phyloP scores from a whole-genome alignment of 2,329 filamentous ascomycete genomes.

The Ambrosiella cleistominuta region DNA sequence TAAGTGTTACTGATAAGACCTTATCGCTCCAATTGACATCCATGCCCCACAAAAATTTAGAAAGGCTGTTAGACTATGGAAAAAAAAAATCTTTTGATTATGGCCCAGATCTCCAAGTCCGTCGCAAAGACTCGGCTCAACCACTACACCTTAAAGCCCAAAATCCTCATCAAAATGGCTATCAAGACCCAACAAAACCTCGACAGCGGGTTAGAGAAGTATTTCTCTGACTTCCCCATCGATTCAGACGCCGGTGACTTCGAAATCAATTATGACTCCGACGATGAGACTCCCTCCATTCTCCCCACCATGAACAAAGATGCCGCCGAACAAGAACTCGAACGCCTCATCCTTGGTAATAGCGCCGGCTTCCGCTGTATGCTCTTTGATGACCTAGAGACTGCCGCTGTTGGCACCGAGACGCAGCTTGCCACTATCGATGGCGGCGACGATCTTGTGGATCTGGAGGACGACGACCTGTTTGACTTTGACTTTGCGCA shows the following conservation, averaged over 20 bases:
- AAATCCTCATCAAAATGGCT: slow-evolving; percentile 3
- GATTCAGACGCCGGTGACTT: slow-evolving; percentile 16
- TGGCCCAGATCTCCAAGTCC: background rate
- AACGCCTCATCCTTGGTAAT: slow-evolving; percentile 77
- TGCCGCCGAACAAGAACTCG: slow-evolving; percentile 67
- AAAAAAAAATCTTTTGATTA: slow-evolving; percentile 11
- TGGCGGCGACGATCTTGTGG: slow-evolving; percentile 35
- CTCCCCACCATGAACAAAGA: slow-evolving; percentile 45
- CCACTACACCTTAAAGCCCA: background rate
- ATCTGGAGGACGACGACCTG: slow-evolving; percentile 57
- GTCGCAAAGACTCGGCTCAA: background rate
- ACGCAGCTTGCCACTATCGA: slow-evolving; percentile 23
- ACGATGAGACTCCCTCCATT: slow-evolving; percentile 13
- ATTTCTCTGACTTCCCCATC: slow-evolving; percentile 16
- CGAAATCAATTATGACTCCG: slow-evolving; percentile 17
- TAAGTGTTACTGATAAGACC: slow-evolving; percentile 7
- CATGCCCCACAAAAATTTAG: slow-evolving; percentile 8
- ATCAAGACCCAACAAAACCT: slow-evolving; percentile 4
- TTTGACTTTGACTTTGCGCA: slow-evolving; percentile 53
- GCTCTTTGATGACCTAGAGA: slow-evolving; percentile 34
- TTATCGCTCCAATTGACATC: slow-evolving; percentile 10
- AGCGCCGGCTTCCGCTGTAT: slow-evolving; percentile 62
- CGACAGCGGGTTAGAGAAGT: slow-evolving; percentile 15
- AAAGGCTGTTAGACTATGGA: slow-evolving; percentile 6
- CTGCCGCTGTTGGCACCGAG: slow-evolving; percentile 17